phyloP scores from a whole-genome alignment of 2,329 filamentous ascomycete species.

The Arthrocladium fulminans region DNA sequence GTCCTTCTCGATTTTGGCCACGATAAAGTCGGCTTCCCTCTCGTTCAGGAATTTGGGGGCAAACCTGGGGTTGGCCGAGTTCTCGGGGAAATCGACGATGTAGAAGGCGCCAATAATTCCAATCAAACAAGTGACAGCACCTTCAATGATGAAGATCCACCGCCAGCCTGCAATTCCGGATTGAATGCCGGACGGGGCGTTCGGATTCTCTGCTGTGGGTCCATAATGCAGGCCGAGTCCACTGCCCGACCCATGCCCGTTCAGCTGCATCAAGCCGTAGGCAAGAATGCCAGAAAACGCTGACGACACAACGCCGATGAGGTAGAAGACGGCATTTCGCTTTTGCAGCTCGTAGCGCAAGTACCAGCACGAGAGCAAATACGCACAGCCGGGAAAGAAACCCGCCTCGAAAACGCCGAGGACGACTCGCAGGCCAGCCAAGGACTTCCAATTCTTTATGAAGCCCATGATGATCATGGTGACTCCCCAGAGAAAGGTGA shows the following conservation, averaged over 20 bases:
- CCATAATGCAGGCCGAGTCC: no score
- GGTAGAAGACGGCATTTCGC: conserved; percentile 12
- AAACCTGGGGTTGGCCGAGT: conserved; percentile 9
- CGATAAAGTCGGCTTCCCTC: conserved; percentile 21
- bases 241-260: no score
- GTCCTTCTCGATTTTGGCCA: conserved; percentile 44
- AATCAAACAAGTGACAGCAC: conserved; percentile 21
- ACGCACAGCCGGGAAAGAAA: conserved; percentile 16
- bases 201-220: no score
- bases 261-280: conserved; percentile 12
- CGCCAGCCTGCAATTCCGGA: conserved; percentile 17
- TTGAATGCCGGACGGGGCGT: no score
- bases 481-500: conserved; percentile 33
- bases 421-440: conserved; percentile 29
- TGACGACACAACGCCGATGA: conserved; percentile 8
- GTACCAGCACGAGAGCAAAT: conserved; percentile 15
- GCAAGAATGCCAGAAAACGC: conserved; percentile 13
- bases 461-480: conserved; percentile 31
- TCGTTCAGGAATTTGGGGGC: neutral
- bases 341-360: conserved; percentile 15
- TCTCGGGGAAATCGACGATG: conserved; percentile 27
- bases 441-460: conserved; percentile 20
- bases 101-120: conserved; percentile 21
- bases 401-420: conserved; percentile 53
- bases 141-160: conserved; percentile 23